Evolutionary conservation across 257 asterid genomes (phyloP).

Genomic region (Agastache rugosa): DNA sequence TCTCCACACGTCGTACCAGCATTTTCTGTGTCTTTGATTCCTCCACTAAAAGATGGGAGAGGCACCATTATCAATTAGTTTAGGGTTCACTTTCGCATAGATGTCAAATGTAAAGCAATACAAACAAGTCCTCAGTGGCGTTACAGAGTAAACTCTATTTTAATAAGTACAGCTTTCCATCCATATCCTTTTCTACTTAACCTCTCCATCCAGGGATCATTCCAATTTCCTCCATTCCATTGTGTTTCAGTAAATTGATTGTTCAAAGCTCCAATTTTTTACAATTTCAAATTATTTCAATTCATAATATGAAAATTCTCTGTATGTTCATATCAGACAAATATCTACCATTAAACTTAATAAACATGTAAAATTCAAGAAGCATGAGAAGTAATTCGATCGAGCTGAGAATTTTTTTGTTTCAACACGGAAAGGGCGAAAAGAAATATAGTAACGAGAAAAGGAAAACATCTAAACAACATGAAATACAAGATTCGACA

Average conservation of each 20-base stretch:
- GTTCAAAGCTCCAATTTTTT: neutral
- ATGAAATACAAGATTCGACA: neutral
- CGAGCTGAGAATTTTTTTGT: neutral
- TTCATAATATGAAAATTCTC: neutral
- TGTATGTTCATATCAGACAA: neutral
- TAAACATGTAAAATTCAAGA: neutral
- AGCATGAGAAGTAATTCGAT: conserved; percentile 5
- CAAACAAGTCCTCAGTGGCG: neutral
- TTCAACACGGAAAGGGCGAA: neutral
- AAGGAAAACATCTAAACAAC: neutral
- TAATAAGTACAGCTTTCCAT: neutral
- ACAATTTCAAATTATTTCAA: neutral
- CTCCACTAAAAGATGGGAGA: conserved; percentile 51
- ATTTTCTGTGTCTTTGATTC: conserved; percentile 68
- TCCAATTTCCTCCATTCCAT: neutral
- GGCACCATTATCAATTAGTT: conserved; percentile 9
- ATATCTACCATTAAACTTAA: neutral
- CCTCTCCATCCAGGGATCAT: neutral
- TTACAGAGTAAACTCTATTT: conserved; percentile 2
- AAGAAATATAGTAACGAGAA: no score
- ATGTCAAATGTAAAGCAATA: conserved; percentile 4
- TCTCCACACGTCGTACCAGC: conserved; percentile 82
- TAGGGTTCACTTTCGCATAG: neutral
- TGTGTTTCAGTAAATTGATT: neutral
- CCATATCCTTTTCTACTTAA: conserved; percentile 6